These are phyloP conservation scores for Dissophora ornata DNA, from an alignment of 192 early-diverging fungal genomes.

Conservation along the genomic window DNA sequence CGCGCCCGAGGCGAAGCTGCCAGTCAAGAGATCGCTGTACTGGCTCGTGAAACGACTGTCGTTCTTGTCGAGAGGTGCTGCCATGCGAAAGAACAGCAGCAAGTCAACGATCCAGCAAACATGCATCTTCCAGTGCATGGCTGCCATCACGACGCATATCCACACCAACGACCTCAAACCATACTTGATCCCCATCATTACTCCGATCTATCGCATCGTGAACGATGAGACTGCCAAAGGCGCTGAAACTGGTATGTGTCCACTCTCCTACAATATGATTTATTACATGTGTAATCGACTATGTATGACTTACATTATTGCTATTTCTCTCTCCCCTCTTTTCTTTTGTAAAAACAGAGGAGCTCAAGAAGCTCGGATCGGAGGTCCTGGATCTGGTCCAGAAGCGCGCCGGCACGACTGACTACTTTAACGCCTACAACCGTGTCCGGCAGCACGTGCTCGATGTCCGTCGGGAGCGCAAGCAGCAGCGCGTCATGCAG, in stretches of 20 bases:
- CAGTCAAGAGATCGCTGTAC: conserved; percentile 56
- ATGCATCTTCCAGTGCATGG: conserved; percentile 93
- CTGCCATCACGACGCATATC: conserved; percentile 82
- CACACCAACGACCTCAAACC: conserved; percentile 63
- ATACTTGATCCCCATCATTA: conserved; percentile 78
- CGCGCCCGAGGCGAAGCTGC: conserved; percentile 25
- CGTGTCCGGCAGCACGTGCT: conserved; percentile 73
- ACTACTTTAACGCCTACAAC: conserved; percentile 75
- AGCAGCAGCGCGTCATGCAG: conserved; percentile 67
- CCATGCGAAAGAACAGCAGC: conserved; percentile 54
- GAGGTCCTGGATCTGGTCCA: conserved; percentile 85
- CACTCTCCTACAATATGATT: too few relatives aligned
- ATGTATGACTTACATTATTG: too few relatives aligned
- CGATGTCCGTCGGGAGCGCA: conserved; percentile 71
- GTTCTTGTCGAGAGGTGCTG: conserved; percentile 72
- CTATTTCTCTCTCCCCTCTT: too few relatives aligned
- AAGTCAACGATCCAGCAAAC: conserved; percentile 68
- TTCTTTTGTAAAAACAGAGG: conserved; percentile 58
- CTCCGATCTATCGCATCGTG: conserved; percentile 84
- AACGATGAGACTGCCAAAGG: conserved; percentile 78
- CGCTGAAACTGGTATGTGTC: conserved; percentile 68
- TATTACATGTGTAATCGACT: neutral
- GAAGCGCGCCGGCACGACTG: conserved; percentile 77
- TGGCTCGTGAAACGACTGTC: conserved; percentile 73
- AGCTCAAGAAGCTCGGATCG: conserved; percentile 78